phyloP scores from a whole-genome alignment of 805 yeast species.

The Vanderwaltozyma polyspora region DNA sequence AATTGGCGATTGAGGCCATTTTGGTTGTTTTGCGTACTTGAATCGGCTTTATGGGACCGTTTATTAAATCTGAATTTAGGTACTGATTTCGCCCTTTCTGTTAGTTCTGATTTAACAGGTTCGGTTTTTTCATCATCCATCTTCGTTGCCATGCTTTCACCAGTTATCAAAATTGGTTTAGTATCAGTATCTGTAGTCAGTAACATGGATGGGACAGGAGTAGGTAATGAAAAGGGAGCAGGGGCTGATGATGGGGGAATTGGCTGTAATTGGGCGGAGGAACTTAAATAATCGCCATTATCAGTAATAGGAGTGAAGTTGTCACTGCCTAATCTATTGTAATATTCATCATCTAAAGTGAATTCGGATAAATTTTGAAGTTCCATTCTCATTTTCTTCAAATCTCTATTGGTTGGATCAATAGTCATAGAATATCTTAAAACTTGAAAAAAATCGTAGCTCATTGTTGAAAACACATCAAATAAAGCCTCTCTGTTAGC shows the following conservation, averaged over 20 bases:
- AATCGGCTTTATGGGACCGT: constrained; percentile 16
- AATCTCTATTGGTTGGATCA: constrained; percentile 77
- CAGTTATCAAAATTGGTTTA: constrained; percentile 1
- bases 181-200: neutral
- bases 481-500: constrained; percentile 79
- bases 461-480: constrained; percentile 84
- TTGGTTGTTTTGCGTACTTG: neutral
- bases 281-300: constrained; percentile 20
- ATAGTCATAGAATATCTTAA: constrained; percentile 66
- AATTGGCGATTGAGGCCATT: constrained; percentile 7
- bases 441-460: constrained; percentile 77
- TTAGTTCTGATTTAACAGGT: neutral
- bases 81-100: constrained; percentile 20
- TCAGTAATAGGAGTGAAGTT: constrained; percentile 13
- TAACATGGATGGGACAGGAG: constrained; percentile 17
- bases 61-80: constrained; percentile 24
- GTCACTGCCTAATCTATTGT: constrained; percentile 29
- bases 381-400: constrained; percentile 49
- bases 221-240: constrained; percentile 22
- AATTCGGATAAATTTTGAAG: constrained; percentile 50
- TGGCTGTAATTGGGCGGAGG: constrained; percentile 11
- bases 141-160: neutral
- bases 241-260: constrained; percentile 22
- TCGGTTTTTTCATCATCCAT: too few species aligned
- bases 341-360: constrained; percentile 72